Evolutionary conservation across 208 protist species (phyloP), one percentile per base, ranked within the genome.

Genomic region (Leishmania arabica): DNA sequence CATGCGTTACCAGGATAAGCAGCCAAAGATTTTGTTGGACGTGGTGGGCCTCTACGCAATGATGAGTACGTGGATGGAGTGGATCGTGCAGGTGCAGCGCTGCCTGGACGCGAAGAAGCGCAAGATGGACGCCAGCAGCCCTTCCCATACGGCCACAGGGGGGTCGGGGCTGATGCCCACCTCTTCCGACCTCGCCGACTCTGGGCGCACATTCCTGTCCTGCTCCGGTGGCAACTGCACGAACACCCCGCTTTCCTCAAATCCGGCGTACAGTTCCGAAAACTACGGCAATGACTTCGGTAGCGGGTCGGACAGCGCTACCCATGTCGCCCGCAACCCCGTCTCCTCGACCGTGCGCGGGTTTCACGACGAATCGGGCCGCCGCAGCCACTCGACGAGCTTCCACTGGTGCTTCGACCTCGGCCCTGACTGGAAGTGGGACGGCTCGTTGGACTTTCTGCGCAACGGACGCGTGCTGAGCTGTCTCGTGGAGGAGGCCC

Each of bases 31-130:
- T 3, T 40, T 90, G 21, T 65, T 73, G 17, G 80, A 87, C 4
- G 83, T 88, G 27, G 73, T 93, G 51, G 88, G 84, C 64, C 66
- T 92, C 51, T 84, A 88, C 53, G 83, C 88, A 8, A 78, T 92
- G 72, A 87, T 89, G 83, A 80, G 79, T 51, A 83, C 86, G 5
- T 91, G 86, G 84, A 78, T 93, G 9, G 56, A 78, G 19, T 93
- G 90, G 90, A 70, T 91, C 6, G 40, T 77, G 53, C 58, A 79
- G 45, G 80, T 85, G 31, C 81, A 84, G 74, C 72, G 75, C 60
- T 85, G 84, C 84, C 78, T 90, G n/a, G 58, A 75, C 27, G 53
- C 76, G 17, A 69, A 65, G 37, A 86, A 75, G 51, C 68, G 69
- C 56, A 68, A 74, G 49, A 24, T 78, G 24, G 77, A 85, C 19